Evolutionary conservation across 2,329 filamentous ascomycete genomes (phyloP), one percentile per base, ranked within the genome.

Genomic region (Fusarium sp.): DNA sequence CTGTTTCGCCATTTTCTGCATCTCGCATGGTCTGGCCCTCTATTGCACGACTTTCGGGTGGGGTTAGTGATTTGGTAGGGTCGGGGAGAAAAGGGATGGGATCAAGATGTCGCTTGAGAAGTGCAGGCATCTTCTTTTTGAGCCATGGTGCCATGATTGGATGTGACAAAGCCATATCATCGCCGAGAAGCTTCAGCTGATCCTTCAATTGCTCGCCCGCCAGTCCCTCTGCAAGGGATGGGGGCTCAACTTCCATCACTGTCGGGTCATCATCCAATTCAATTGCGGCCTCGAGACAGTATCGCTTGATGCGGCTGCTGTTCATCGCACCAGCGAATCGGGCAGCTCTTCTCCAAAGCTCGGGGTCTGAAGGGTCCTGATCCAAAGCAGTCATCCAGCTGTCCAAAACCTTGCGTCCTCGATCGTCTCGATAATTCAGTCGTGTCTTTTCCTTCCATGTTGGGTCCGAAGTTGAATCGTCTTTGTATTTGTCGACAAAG

Each of bases 181-280:
- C 87, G 3, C 74, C 76, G 2, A 89, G 73, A 3, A 84, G 72
- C 19, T 80, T 65, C 6, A 89, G 77, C 38, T 84, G 78, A 29
- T 80, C 74, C 61, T 84, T 87, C 44, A 89, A 72, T 67, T 88
- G 83, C 65, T 87, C 83, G 4, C 87, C 87, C 0, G 86, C 86
- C 57, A 88, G 81, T 0, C 80, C 84, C 66, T 89, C 87, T 37
- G 86, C 85, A 13, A 89, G 74, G 1, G 86, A 87, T 0, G 84
- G 84, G 0, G 87, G 86, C 29, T 86, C 82, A 11, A 88, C 82
- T 59, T 89, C 86, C 25, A 80, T 79, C 2, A 88, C 76, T 3
- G 86, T 80, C 0, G 87, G 87, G 63, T 89, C 87, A 67, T 89
- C 87, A 61, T 89, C 87, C 33, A 88, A 75, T 71, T 89, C 87